Conservation (phyloP, 2,329 filamentous ascomycete species). For the Penicillium vulpinum region DNA sequence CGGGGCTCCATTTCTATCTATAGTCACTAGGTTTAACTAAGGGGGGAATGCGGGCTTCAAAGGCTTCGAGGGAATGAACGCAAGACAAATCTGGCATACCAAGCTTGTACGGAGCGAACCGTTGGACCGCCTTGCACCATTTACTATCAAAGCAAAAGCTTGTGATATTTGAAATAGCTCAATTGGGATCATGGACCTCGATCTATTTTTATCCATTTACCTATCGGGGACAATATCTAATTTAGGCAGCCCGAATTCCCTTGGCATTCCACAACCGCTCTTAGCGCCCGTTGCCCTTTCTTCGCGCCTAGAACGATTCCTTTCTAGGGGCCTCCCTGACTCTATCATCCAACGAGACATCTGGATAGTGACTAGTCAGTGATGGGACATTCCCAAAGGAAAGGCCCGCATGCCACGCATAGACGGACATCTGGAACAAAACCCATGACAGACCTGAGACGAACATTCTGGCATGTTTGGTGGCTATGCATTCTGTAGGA, state of each 20-base stretch:
- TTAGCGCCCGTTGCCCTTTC: background rate
- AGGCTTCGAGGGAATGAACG: conserved; percentile 10
- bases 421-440: background rate
- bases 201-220: background rate
- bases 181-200: background rate
- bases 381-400: conserved; percentile 7
- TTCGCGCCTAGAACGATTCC: background rate
- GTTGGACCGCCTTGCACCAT: background rate
- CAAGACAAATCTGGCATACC: conserved; percentile 11
- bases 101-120: background rate
- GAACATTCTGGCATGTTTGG: conserved; percentile 13
- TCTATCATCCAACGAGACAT: background rate
- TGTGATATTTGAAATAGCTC: background rate
- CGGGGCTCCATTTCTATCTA: background rate
- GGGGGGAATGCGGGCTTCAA: conserved; percentile 12
- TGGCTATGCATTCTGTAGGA: background rate
- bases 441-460: background rate
- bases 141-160: too few species aligned
- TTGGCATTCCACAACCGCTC: conserved; percentile 1
- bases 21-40: background rate
- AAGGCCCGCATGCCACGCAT: conserved; percentile 8
- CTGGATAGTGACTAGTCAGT: background rate
- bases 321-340: background rate
- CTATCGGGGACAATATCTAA: background rate
- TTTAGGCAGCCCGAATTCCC: background rate